These are phyloP conservation scores for Sophora flavescens DNA, from an alignment of 306 rosid genomes.

Conservation along the genomic window DNA sequence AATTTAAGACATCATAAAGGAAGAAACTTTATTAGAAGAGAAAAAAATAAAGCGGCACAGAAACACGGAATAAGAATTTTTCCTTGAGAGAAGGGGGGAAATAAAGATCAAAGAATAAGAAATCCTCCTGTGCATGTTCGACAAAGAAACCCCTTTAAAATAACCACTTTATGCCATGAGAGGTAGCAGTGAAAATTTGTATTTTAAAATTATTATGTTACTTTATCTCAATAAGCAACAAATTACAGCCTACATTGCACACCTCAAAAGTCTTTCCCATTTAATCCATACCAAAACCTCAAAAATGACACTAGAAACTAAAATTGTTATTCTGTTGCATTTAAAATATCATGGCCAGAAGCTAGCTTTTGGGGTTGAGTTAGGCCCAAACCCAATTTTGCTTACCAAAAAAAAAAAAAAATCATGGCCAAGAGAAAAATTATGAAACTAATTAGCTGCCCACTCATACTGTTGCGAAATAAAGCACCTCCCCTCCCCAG, in stretches of 20 bases:
- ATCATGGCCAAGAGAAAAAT: neutral
- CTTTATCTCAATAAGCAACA: neutral
- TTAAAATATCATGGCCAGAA: neutral
- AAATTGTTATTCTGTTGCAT: neutral
- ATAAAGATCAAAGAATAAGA: neutral
- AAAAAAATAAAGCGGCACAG: neutral
- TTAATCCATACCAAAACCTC: neutral
- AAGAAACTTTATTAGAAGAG: neutral
- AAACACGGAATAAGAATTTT: neutral
- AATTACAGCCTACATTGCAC: slow-evolving; percentile 10
- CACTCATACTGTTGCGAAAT: neutral
- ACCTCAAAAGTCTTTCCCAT: neutral
- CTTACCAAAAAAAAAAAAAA: no score
- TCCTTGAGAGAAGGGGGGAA: neutral
- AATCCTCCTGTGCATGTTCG: neutral
- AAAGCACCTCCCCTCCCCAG: slow-evolving; percentile 18
- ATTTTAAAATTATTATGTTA: neutral
- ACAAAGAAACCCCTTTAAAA: neutral
- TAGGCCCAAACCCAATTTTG: no score
- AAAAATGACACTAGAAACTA: slow-evolving; percentile 1
- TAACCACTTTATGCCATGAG: neutral
- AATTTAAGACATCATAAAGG: neutral
- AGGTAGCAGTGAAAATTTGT: neutral
- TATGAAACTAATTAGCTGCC: neutral
- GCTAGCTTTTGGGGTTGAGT: no score